Conservation (phyloP, 1,284 basidiomycete genomes). For the Cerrena zonata region DNA sequence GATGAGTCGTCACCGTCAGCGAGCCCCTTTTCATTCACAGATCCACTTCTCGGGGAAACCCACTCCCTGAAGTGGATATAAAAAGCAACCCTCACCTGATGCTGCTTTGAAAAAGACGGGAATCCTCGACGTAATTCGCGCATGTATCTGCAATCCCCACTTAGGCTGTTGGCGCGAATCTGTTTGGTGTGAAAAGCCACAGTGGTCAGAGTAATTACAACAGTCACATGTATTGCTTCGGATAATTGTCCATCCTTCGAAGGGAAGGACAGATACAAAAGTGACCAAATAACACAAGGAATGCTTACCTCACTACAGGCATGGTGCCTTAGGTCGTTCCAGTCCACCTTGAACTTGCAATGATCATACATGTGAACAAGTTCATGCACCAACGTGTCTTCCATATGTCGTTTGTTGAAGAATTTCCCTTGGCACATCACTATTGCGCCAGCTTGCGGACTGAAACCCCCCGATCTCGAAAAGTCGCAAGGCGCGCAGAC, state of each 20-base stretch:
- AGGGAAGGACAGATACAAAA: not conserved
- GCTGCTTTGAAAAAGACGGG: slow-evolving; percentile 82
- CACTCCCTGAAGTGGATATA: slow-evolving; percentile 1
- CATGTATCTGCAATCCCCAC: slow-evolving; percentile 84
- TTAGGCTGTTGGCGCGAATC: slow-evolving; percentile 92
- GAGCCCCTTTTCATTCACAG: not conserved
- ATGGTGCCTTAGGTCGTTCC: slow-evolving; percentile 85
- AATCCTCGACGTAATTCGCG: slow-evolving; percentile 77
- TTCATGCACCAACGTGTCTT: slow-evolving; percentile 90
- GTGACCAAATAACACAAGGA: slow-evolving; percentile 1
- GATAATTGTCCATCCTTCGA: not conserved
- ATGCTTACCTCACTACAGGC: slow-evolving; percentile 86
- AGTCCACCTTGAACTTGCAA: slow-evolving; percentile 89
- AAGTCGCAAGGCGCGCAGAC: slow-evolving; percentile 78
- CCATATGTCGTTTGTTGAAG: slow-evolving; percentile 80
- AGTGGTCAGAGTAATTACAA: too few relatives aligned
- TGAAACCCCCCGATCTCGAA: slow-evolving; percentile 77
- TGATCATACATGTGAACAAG: slow-evolving; percentile 96
- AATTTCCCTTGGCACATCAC: slow-evolving; percentile 81
- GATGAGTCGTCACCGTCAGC: slow-evolving; percentile 6
- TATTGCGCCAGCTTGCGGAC: slow-evolving; percentile 68
- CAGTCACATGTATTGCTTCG: too few relatives aligned
- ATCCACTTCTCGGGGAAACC: slow-evolving; percentile 7
- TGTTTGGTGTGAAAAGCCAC: too few relatives aligned
- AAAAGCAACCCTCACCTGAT: slow-evolving; percentile 72